Evolutionary conservation across 768 basidiomycete species (phyloP).

Genomic region (Leucogyrophana mollusca): DNA sequence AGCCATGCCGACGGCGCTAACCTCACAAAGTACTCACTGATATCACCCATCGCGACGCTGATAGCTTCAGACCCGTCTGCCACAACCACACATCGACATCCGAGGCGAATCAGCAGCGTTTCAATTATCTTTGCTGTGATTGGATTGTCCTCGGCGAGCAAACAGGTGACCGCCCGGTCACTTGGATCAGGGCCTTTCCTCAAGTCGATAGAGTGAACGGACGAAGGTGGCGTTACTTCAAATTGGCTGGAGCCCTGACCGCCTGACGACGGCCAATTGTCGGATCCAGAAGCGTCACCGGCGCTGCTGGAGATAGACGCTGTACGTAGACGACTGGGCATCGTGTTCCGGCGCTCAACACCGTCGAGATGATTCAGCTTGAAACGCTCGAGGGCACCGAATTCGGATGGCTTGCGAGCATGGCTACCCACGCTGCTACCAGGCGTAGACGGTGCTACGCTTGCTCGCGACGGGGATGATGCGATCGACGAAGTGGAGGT

Average conservation of each 20-base stretch:
- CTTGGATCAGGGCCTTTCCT: conserved; percentile 73
- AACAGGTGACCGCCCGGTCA: conserved; percentile 88
- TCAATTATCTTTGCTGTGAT: conserved; percentile 98
- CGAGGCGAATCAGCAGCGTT: conserved; percentile 88
- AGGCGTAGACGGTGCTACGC: conserved; percentile 69
- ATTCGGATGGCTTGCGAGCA: conserved; percentile 85
- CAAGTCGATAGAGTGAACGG: conserved; percentile 82
- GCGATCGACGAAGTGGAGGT: conserved; percentile 90
- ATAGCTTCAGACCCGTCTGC: conserved; percentile 96
- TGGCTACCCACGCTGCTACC: conserved; percentile 57
- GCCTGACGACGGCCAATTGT: conserved; percentile 62
- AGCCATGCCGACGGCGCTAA: neutral
- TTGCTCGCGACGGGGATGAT: conserved; percentile 82
- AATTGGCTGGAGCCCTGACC: conserved; percentile 54
- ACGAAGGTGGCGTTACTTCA: conserved; percentile 73
- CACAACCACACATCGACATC: conserved; percentile 94
- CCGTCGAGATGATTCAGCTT: conserved; percentile 80
- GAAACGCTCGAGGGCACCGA: conserved; percentile 84
- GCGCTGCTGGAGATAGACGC: conserved; percentile 83
- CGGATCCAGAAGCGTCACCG: conserved; percentile 77
- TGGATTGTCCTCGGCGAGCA: conserved; percentile 97
- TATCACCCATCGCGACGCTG: conserved; percentile 95
- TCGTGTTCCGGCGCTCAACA: conserved; percentile 74
- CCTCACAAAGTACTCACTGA: conserved; percentile 61
- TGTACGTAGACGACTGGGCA: conserved; percentile 85